Evolutionary conservation across 768 basidiomycete species (phyloP).

Genomic region (Paxillus rubicundulus): DNA sequence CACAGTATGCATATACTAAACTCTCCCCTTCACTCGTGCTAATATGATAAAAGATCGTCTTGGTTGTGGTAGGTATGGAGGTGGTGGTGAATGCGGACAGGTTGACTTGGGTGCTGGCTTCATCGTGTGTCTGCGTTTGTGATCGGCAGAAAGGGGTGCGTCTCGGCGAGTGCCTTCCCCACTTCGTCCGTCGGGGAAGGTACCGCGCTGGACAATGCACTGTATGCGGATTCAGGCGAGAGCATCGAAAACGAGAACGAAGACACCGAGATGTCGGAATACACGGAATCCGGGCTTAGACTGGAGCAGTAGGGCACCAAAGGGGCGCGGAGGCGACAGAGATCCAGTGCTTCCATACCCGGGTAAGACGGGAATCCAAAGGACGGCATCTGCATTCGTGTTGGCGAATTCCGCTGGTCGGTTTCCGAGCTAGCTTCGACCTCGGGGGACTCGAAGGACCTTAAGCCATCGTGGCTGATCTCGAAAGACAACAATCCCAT

Average conservation of each 20-base stretch:
- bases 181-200: constrained; percentile 8
- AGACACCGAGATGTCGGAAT: not conserved
- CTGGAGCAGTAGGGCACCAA: not conserved
- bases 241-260: not conserved
- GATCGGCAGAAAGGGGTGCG: constrained; percentile 7
- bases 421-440: not conserved
- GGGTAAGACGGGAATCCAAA: not conserved
- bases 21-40: not conserved
- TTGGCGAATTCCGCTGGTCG: not conserved
- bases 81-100: not conserved
- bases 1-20: constrained; percentile 3
- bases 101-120: not conserved
- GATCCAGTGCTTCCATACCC: not conserved
- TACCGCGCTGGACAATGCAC: constrained; percentile 3
- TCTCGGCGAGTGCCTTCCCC: not conserved
- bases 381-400: not conserved
- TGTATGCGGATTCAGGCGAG: not conserved
- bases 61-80: not conserved
- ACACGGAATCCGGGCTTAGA: not conserved
- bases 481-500: not conserved
- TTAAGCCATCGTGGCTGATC: not conserved
- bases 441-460: not conserved
- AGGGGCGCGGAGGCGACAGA: not conserved
- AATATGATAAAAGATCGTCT: not conserved
- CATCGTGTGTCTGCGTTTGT: not conserved